Evolutionary conservation across 805 yeast species (phyloP), one percentile per base, ranked within the genome.

Genomic region (Kodamaea hsintzibuensis): DNA sequence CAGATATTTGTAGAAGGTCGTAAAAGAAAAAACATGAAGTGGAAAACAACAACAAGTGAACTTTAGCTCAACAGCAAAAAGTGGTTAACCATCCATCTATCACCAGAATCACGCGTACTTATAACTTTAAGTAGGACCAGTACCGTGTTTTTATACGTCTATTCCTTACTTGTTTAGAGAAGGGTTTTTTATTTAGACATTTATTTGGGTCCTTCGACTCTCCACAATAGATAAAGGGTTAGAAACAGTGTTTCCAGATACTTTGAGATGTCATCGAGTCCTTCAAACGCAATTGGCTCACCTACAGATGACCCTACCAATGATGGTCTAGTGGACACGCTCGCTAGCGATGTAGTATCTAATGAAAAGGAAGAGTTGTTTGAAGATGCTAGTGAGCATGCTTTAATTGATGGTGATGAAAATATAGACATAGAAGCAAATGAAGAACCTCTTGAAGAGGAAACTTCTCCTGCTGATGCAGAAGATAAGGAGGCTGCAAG

Each of bases 381-480:
- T 12, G 49, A 53, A 18, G 51, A 38, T 44, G 43, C 35, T 17
- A 47, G 39, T 27, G 50, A 37, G 14, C 19, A 19, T 27, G 35
- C 35, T 30, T 3, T 10, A 30, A 30, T 30, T 30, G 35, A 12
- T 30, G 35, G 35, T 30, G 35, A 30, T 12, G 44, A 40, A 5
- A 40, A 22, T 40, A 40, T 40, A 40, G 44, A 40, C 44, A 10
- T 40, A 40, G 44, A 40, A 16, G 51, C 40, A 22, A 19, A 37
- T 14, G 50, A 43, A 46, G 52, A 52, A 49, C 45, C 44, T 42
- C 25, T 45, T 56, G 46, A 19, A 16, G 18, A 27, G 57, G 48
- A n/a, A 35, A 22, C 16, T 7, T 17, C 25, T 14, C 44, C 7
- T 7, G 25, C 25, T n/a, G 44, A 40, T 10, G 25, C 17, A 7